These are phyloP conservation scores for Echinosophora koreensis DNA, from an alignment of 306 rosid genomes.

Conservation along the genomic window DNA sequence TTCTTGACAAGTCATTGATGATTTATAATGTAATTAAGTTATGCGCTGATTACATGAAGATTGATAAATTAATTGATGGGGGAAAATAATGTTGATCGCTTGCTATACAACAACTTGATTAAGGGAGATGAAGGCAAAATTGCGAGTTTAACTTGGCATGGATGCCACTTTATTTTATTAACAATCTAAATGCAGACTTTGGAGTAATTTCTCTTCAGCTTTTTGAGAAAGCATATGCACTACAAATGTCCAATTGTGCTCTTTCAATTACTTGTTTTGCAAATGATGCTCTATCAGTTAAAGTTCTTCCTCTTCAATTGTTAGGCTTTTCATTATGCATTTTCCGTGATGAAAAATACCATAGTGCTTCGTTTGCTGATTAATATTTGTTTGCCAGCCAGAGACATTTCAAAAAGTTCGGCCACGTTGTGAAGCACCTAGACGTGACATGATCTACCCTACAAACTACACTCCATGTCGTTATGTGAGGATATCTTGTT, in stretches of 20 bases:
- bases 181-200: not conserved
- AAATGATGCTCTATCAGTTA: not conserved
- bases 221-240: not conserved
- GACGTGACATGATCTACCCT: slow-evolving; percentile 87
- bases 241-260: slow-evolving; percentile 14
- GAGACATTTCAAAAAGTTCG: slow-evolving; percentile 92
- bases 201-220: slow-evolving; percentile 21
- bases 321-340: slow-evolving; percentile 30
- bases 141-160: slow-evolving; percentile 5
- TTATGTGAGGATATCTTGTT: slow-evolving; percentile 87
- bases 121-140: slow-evolving; percentile 15
- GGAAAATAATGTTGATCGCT: slow-evolving; percentile 1
- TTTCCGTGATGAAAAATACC: slow-evolving; percentile 16
- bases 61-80: slow-evolving; percentile 20
- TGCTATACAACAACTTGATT: slow-evolving; percentile 3
- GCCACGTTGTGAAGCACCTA: slow-evolving; percentile 96
- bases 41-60: slow-evolving; percentile 23
- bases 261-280: slow-evolving; percentile 34
- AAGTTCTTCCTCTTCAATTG: slow-evolving; percentile 31
- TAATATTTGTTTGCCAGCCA: slow-evolving; percentile 67
- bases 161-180: slow-evolving; percentile 5
- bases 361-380: slow-evolving; percentile 13
- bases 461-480: slow-evolving; percentile 93
- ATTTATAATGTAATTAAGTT: slow-evolving; percentile 3
- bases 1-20: slow-evolving; percentile 15